Base-by-base conservation (phyloP, 73 alveolate species). In the Paramecium caudatum region DNA sequence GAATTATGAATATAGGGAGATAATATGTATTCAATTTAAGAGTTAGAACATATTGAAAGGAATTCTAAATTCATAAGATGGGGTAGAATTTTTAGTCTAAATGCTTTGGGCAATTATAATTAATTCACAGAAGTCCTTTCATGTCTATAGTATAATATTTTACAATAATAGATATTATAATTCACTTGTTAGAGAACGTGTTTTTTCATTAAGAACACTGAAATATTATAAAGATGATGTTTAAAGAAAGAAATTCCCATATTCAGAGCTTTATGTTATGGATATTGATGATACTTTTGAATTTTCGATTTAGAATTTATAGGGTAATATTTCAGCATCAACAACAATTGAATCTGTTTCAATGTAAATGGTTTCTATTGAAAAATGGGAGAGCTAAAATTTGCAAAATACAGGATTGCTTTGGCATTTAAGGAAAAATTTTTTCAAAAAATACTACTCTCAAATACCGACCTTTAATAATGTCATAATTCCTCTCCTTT, bases 211-310 rank as follows among this genome's bases (percentile, higher is more conserved):
- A 30, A 65, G 83, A 65, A 65, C 83, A 12, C 34, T 9, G 1
- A n/a, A 7, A 4, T 65, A 33, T 32, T 65, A 65, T 33, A 65
- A 65, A 33, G 34, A 65, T 65, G 83, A 65, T 65, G n/a, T 4
- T 1, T 30, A 65, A 30, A 65, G 83, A 16, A 65, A 65, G 34
- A 33, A 65, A 34, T 65, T 65, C 34, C 83, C 83, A 1, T 65
- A 33, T 65, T 32, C 32, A 33, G 2, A 8, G 8, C 16, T 65
- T 32, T 65, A 13, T 9, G 39, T 33, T 10, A 32, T 25, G 27
- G 83, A 65, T 30, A 25, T 65, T 6, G 47, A 65, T 17, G 83
- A 65, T 65, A 3, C 32, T 5, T 30, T 65, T 13, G 10, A 65
- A 65, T 5, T 65, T 65, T 41, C n/a, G 30, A 27, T 55, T 21